These are phyloP conservation scores for Apiospora arundinis DNA, from an alignment of 2,329 filamentous ascomycete species.

Conservation along the genomic window DNA sequence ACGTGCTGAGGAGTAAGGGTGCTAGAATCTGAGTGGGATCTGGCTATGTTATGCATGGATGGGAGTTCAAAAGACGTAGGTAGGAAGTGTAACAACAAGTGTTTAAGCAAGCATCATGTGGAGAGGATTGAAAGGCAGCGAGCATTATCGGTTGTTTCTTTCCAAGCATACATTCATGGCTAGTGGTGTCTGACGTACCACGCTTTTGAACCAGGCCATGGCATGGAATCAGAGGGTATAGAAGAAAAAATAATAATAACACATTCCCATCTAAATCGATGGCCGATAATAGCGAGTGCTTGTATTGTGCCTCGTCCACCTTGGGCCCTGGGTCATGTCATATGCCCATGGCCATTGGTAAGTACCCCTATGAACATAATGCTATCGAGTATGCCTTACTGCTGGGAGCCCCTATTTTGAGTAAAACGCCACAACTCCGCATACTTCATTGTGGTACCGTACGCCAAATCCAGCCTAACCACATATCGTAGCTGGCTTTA, in stretches of 20 bases:
- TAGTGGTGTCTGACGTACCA: background rate
- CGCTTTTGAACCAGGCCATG: background rate
- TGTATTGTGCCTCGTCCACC: background rate
- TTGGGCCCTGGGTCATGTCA: too few species aligned
- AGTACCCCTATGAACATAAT: background rate
- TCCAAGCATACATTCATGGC: background rate
- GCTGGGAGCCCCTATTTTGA: background rate
- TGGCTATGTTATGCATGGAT: background rate
- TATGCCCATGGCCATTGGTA: background rate
- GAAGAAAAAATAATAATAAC: background rate
- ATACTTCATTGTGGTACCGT: background rate
- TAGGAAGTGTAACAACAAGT: background rate
- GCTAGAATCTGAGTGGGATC: slow-evolving; percentile 67
- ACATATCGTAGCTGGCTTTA: background rate
- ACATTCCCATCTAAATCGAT: background rate
- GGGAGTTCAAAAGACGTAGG: background rate
- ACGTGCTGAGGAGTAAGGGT: slow-evolving; percentile 87
- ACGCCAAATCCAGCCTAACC: background rate
- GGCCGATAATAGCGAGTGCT: background rate
- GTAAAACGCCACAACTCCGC: slow-evolving; percentile 6
- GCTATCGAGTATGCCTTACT: background rate
- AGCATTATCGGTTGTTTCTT: background rate
- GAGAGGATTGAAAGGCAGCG: background rate
- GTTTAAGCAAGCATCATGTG: background rate
- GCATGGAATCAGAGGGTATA: background rate